phyloP scores from a whole-genome alignment of 345 rosid species.

The Mangifera indica region DNA sequence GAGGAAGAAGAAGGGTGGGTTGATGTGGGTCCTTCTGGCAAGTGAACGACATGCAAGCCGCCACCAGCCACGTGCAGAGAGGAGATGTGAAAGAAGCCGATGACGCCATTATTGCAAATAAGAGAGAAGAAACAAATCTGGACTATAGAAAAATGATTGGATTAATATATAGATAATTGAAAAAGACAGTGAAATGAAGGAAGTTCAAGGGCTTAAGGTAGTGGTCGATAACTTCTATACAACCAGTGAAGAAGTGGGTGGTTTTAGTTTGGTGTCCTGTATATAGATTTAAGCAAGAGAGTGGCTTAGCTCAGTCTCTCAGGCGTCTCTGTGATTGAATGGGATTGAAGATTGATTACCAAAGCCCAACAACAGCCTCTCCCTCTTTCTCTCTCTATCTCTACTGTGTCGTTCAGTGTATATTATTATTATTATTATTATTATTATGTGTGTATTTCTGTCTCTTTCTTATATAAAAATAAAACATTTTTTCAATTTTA shows the following conservation, averaged over 20 bases:
- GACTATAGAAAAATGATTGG: conserved; percentile 15
- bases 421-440: too few species aligned
- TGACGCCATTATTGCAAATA: conserved; percentile 33
- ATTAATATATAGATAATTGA: neutral
- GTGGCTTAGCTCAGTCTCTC: too few species aligned
- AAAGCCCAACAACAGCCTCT: neutral
- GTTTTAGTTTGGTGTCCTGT: neutral
- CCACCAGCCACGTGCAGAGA: conserved; percentile 83
- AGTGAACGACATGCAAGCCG: conserved; percentile 80
- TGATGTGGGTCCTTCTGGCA: conserved; percentile 37
- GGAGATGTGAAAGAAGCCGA: conserved; percentile 59
- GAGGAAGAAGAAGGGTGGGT: conserved; percentile 28
- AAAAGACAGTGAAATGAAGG: neutral
- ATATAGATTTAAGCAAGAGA: too few species aligned
- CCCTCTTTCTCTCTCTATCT: too few species aligned
- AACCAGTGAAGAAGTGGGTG: neutral
- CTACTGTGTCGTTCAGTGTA: too few species aligned
- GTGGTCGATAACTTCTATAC: conserved; percentile 29
- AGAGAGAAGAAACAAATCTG: conserved; percentile 2
- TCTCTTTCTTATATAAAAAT: too few species aligned
- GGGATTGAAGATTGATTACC: neutral
- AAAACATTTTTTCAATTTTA: too few species aligned
- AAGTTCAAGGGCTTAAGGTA: neutral
- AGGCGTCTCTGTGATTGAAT: neutral
- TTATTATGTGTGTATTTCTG: too few species aligned